Conservation (phyloP, 208 protist species). For the Wallacemonas sp. region DNA sequence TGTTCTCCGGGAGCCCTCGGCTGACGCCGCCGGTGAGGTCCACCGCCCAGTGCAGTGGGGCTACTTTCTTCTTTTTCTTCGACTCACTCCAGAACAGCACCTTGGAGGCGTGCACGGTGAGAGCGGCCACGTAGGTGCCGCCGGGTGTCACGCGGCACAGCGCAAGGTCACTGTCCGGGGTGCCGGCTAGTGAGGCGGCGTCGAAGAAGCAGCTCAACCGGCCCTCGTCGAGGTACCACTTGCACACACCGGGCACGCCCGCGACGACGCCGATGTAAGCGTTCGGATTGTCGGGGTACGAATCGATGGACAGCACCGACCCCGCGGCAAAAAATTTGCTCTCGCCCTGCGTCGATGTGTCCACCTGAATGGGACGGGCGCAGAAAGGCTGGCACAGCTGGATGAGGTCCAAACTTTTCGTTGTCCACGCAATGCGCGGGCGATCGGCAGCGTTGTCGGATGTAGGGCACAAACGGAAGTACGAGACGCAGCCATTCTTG, state of each 20-base stretch:
- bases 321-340: conserved; percentile 43
- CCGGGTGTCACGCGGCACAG: conserved; percentile 65
- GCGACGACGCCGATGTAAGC: conserved; percentile 66
- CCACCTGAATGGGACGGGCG: conserved; percentile 13
- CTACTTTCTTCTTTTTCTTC: conserved; percentile 76
- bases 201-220: conserved; percentile 73
- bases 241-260: conserved; percentile 67
- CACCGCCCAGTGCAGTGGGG: conserved; percentile 64
- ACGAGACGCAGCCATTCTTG: conserved; percentile 61
- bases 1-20: background rate
- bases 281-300: conserved; percentile 75
- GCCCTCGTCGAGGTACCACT: conserved; percentile 81
- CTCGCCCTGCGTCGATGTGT: conserved; percentile 13
- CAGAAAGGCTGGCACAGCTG: conserved; percentile 58
- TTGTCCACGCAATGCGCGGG: conserved; percentile 52
- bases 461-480: conserved; percentile 53
- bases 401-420: conserved; percentile 45
- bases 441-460: conserved; percentile 30
- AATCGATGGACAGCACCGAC: conserved; percentile 70
- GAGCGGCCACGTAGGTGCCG: conserved; percentile 64
- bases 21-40: conserved; percentile 35
- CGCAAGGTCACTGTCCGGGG: conserved; percentile 27
- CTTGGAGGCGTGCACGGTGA: conserved; percentile 58
- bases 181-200: conserved; percentile 16
- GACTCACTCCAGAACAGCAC: conserved; percentile 68